These are phyloP conservation scores for Puya raimondii DNA, from an alignment of 176 grass and related monocot genomes.

Conservation along the genomic window DNA sequence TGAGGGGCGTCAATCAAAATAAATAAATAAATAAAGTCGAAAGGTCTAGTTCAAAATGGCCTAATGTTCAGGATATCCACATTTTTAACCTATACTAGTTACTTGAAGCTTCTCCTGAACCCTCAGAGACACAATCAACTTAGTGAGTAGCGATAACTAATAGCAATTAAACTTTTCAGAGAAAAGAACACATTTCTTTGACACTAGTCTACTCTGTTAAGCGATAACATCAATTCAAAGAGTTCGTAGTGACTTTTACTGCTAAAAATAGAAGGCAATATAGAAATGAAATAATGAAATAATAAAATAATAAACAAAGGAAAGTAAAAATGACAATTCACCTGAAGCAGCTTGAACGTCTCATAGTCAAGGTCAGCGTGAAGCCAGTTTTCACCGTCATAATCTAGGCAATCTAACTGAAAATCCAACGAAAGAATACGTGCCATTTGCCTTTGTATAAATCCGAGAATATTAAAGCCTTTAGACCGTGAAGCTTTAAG, in stretches of 20 bases:
- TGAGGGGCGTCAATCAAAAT: no score
- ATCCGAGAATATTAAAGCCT: constrained; percentile 72
- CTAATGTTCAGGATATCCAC: no score
- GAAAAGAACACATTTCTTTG: not conserved
- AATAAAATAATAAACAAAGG: not conserved
- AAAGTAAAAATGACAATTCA: constrained; percentile 9
- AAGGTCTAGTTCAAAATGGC: no score
- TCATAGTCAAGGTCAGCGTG: constrained; percentile 86
- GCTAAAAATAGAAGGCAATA: not conserved
- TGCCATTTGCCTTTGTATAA: constrained; percentile 78
- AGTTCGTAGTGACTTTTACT: not conserved
- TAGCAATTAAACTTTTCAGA: not conserved
- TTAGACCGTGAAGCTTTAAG: constrained; percentile 25
- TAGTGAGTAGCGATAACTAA: not conserved
- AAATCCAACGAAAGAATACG: constrained; percentile 74
- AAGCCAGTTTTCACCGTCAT: constrained; percentile 65
- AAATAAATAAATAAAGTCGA: no score
- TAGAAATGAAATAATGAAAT: not conserved
- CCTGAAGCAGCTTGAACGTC: constrained; percentile 86
- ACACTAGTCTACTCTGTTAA: not conserved
- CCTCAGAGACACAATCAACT: not conserved
- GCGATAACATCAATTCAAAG: not conserved
- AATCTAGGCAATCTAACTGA: constrained; percentile 83
- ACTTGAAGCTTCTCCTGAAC: not conserved
- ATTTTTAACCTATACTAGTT: not conserved